Evolutionary conservation across 192 early-diverging fungal genomes (phyloP).

Genomic region (Paraglomus brasilianum): DNA sequence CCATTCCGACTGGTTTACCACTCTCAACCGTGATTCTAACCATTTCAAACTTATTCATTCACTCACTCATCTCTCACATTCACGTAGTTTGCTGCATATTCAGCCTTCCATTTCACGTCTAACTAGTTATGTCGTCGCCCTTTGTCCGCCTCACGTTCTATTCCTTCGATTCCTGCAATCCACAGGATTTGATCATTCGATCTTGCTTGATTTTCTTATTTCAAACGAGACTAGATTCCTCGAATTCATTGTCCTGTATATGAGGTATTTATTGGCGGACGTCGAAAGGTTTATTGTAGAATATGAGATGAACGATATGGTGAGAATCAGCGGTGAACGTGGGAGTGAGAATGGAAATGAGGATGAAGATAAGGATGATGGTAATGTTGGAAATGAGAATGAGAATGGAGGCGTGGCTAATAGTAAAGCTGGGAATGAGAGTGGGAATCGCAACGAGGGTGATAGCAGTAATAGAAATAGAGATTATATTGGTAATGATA

Average conservation of each 20-base stretch:
- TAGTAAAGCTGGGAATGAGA: too few relatives aligned
- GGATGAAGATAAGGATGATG: neutral
- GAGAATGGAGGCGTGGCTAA: neutral
- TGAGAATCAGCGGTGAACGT: neutral
- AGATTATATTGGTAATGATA: neutral
- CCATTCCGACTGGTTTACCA: too few relatives aligned
- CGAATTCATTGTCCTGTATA: slow-evolving; percentile 29
- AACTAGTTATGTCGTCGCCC: neutral
- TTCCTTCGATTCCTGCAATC: slow-evolving; percentile 33
- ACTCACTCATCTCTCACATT: slow-evolving; percentile 3
- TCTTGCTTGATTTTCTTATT: slow-evolving; percentile 37
- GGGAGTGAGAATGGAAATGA: neutral
- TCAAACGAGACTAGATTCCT: slow-evolving; percentile 32
- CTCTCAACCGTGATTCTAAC: neutral
- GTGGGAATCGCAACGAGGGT: neutral
- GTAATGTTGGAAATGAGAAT: neutral
- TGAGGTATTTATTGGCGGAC: slow-evolving; percentile 31
- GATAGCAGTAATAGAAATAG: neutral
- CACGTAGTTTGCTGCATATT: neutral
- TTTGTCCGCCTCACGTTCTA: slow-evolving; percentile 29
- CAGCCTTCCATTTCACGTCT: neutral
- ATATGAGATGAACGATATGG: slow-evolving; percentile 6
- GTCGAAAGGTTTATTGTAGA: slow-evolving; percentile 4
- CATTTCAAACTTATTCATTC: too few relatives aligned
- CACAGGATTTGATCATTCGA: slow-evolving; percentile 24